Base-by-base conservation (phyloP, 345 rosid species). In the Dovyalis caffra region DNA sequence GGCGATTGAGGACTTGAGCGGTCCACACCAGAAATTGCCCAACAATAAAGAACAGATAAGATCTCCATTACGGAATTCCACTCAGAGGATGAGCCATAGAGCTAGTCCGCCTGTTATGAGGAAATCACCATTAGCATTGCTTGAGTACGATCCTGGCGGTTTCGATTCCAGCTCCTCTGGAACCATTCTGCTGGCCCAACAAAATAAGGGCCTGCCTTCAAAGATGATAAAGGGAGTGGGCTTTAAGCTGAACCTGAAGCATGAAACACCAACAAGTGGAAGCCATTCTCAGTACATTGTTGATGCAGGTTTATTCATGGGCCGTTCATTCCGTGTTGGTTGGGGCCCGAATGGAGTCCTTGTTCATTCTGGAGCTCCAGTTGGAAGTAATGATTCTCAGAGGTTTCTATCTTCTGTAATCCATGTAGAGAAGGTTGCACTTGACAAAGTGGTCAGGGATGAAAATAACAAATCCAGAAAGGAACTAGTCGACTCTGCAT, bases 281-380 rank as follows among this genome's bases (percentile, higher is more conserved):
- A 83, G 85, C 83, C 86, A 88, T 87, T 93, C 96, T 68, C 77
- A 70, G 77, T 90, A 90, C 81, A 79, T 95, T 78, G 97, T 91
- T 74, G 99, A 95, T 85, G 95, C 98, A 16, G 98, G 91, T 74
- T 83, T 95, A 70, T 95, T 95, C 82, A 95, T 93, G 99, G 96
- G 97, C 70, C 86, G 93, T 81, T 93, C 98, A 51, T 95, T 93
- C 84, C 98, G 98, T 74, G 99, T 88, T 38, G 99, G 99, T 23
- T 95, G 99, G 99, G 98, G 98, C 3, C 99, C 96, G 29, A 91
- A 89, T 89, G 98, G 98, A 31, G 79, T 93, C 76, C 97, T 95
- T 81, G 87, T 95, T 62, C 99, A 95, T 77, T 70, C 90, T 69
- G 99, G 98, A 66, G 64, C 87, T 35, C 86, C 90, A 56, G 85